These are phyloP conservation scores for Aspergillus ellipticus DNA, from an alignment of 495 filamentous ascomycete genomes.

Conservation along the genomic window DNA sequence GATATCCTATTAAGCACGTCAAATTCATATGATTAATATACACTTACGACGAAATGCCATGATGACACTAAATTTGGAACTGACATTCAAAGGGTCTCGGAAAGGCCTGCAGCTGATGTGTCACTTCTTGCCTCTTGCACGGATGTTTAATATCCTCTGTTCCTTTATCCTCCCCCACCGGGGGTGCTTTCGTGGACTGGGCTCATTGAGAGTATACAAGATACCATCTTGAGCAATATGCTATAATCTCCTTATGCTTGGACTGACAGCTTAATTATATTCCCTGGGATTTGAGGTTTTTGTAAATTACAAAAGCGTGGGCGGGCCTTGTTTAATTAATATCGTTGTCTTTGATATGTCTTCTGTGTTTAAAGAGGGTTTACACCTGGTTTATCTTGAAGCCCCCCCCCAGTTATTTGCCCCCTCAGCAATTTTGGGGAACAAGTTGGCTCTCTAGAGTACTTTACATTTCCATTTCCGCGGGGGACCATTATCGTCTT, in stretches of 20 bases:
- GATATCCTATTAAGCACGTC: not conserved
- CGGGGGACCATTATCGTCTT: no score
- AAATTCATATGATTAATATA: not conserved
- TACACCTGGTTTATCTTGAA: no score
- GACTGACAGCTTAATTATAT: not conserved
- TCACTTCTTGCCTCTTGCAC: not conserved
- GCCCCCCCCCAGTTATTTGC: no score
- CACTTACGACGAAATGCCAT: slow-evolving; percentile 39
- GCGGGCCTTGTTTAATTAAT: slow-evolving; percentile 30
- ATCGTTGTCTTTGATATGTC: slow-evolving; percentile 1
- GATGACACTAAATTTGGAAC: slow-evolving; percentile 22
- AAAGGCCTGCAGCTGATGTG: not conserved
- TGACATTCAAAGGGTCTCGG: not conserved
- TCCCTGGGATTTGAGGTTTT: slow-evolving; percentile 9
- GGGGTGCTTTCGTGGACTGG: not conserved
- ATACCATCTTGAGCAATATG: not conserved
- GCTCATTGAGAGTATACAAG: not conserved
- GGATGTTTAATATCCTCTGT: not conserved
- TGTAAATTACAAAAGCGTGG: slow-evolving; percentile 48
- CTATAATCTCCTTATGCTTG: not conserved
- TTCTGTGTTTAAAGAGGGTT: slow-evolving; percentile 7
- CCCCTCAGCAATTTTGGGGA: no score
- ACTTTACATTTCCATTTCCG: no score
- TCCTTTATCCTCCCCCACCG: no score
- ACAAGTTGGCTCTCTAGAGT: no score